A percentile compares a stretch with the other conserved stretches of the same genome.
Evolutionary conservation across 2,329 filamentous ascomycete species (phyloP).

Genomic region (Pseudogymnoascus sp.): DNA sequence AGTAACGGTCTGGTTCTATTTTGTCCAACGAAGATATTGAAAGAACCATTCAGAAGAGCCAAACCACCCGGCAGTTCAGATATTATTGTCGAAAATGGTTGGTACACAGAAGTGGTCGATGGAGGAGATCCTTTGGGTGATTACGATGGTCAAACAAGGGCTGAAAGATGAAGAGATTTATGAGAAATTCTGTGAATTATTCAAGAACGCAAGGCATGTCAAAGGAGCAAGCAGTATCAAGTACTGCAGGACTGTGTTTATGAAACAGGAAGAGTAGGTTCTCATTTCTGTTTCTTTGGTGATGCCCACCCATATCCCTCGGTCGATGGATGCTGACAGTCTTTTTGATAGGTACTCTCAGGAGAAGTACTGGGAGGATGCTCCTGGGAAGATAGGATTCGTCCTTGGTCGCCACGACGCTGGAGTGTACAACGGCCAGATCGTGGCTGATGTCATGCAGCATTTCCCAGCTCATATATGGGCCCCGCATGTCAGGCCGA

Average conservation of each 20-base stretch:
- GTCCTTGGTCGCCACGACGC: not conserved
- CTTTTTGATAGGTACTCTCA: not conserved
- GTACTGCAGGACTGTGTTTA: conserved; percentile 3
- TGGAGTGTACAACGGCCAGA: not conserved
- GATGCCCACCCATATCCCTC: not conserved
- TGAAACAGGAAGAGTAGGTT: not conserved
- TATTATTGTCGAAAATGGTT: not conserved
- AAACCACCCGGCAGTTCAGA: not conserved
- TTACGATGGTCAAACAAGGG: not conserved
- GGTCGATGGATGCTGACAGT: not conserved
- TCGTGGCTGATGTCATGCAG: conserved; percentile 3
- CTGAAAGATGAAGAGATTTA: not conserved
- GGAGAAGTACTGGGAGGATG: not conserved
- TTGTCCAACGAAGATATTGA: not conserved
- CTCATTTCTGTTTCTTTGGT: not conserved
- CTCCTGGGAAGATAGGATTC: conserved; percentile 3
- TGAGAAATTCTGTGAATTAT: conserved; percentile 1
- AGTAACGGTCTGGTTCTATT: not conserved
- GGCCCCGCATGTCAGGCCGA: not conserved
- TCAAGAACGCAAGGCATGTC: not conserved
- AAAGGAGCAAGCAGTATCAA: conserved; percentile 3
- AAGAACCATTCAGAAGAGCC: not conserved
- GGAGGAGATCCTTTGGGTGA: conserved; percentile 9
- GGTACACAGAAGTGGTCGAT: conserved; percentile 2
- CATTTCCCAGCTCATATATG: not conserved